Evolutionary conservation across 169 alveolate genomes (phyloP).

Genomic region (Cryptosporidium sp.): DNA sequence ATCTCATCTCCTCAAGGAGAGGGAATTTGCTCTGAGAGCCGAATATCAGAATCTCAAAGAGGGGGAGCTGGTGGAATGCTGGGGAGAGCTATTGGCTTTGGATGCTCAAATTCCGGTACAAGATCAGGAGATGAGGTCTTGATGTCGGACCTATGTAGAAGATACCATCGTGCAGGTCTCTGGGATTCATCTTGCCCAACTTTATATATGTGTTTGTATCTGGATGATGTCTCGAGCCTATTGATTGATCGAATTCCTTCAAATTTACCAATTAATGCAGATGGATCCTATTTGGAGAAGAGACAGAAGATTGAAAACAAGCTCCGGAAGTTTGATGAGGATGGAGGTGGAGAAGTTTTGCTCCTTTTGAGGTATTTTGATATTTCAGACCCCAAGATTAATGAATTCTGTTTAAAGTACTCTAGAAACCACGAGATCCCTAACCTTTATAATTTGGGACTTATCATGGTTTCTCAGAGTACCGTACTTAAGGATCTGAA

Average conservation of each 20-base stretch:
- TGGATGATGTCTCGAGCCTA: conserved; percentile 1
- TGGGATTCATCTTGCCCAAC: conserved; percentile 76
- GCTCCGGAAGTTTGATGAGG: conserved; percentile 15
- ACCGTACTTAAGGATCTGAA: conserved; percentile 37
- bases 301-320: conserved; percentile 41
- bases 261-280: not conserved
- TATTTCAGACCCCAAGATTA: conserved; percentile 10
- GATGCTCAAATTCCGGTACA: not conserved
- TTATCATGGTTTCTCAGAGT: conserved; percentile 48
- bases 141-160: conserved; percentile 56
- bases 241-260: conserved; percentile 14
- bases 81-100: not conserved
- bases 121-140: conserved; percentile 8
- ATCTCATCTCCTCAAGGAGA: conserved; percentile 46
- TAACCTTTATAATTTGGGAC: conserved; percentile 35
- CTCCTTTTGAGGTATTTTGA: conserved; percentile 60
- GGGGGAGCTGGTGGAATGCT: conserved; percentile 18
- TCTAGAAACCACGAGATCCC: conserved; percentile 13
- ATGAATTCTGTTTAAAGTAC: conserved; percentile 19
- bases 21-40: not conserved
- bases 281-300: conserved; percentile 35
- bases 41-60: conserved; percentile 1
- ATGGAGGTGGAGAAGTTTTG: conserved; percentile 35
- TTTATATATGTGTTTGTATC: conserved; percentile 45
- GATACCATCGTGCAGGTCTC: conserved; percentile 67